phyloP scores from a whole-genome alignment of 2,329 filamentous ascomycete genomes.

The Fusarium algeriense region DNA sequence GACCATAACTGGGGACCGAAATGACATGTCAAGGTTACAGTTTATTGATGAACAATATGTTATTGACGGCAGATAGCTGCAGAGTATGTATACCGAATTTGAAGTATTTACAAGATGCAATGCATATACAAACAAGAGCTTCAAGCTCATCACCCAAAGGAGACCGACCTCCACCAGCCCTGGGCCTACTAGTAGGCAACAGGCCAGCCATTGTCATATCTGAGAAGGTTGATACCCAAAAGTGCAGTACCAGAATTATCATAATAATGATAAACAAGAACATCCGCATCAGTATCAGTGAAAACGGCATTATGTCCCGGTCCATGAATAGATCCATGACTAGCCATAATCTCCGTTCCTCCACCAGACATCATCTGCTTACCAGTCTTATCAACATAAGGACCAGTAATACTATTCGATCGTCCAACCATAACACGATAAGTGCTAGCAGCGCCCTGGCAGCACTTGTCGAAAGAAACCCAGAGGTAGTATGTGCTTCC shows the following conservation, averaged over 20 bases:
- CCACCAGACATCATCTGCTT: slow-evolving; percentile 47
- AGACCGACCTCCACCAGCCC: no score
- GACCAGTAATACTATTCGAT: slow-evolving; percentile 47
- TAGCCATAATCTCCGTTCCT: slow-evolving; percentile 49
- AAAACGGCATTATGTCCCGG: slow-evolving; percentile 51
- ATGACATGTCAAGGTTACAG: no score
- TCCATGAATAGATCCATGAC: slow-evolving; percentile 47
- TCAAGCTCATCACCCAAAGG: not conserved
- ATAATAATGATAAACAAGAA: slow-evolving; percentile 51
- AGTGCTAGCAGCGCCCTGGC: slow-evolving; percentile 47
- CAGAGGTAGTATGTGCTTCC: slow-evolving; percentile 52
- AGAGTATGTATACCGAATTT: not conserved
- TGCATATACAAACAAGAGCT: slow-evolving; percentile 8
- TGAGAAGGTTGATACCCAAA: slow-evolving; percentile 50
- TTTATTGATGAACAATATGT: not conserved
- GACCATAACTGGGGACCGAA: no score
- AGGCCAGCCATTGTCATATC: slow-evolving; percentile 49
- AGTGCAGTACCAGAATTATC: slow-evolving; percentile 40
- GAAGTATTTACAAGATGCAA: slow-evolving; percentile 17
- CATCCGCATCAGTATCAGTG: slow-evolving; percentile 49
- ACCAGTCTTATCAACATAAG: slow-evolving; percentile 46
- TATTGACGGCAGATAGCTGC: not conserved
- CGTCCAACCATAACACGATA: slow-evolving; percentile 52
- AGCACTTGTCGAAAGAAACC: slow-evolving; percentile 51
- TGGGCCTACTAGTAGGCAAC: slow-evolving; percentile 44